A percentile compares a stretch with the other conserved stretches of the same genome.
phyloP scores from a whole-genome alignment of 768 basidiomycete genomes.

The Pholiota microspora region DNA sequence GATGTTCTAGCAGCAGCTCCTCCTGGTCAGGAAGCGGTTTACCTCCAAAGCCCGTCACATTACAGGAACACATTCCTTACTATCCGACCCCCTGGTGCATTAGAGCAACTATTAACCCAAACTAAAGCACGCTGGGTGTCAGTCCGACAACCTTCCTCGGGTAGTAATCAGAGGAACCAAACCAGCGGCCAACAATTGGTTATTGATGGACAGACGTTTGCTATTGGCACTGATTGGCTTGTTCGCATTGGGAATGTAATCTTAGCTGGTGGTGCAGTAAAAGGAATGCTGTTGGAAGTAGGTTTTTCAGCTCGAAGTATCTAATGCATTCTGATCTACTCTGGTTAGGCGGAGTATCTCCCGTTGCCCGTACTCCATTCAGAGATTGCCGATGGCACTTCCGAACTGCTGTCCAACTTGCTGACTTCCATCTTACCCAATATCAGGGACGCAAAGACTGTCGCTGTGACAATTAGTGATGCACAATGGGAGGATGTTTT shows the following conservation, averaged over 20 bases:
- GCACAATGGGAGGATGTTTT: conserved; percentile 80
- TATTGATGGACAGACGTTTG: conserved; percentile 72
- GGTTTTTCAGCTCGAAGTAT: conserved; percentile 2
- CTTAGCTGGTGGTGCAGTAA: conserved; percentile 69
- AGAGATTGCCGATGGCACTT: conserved; percentile 62
- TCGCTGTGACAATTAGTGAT: conserved; percentile 76
- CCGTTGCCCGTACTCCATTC: conserved; percentile 70
- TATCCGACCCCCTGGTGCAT: conserved; percentile 65
- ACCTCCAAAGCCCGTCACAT: conserved; percentile 54
- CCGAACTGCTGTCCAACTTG: conserved; percentile 72
- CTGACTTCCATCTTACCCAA: conserved; percentile 75
- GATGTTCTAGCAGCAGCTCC: conserved; percentile 53
- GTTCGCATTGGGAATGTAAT: conserved; percentile 79
- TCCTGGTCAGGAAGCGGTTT: conserved; percentile 38
- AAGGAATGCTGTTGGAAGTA: conserved; percentile 86
- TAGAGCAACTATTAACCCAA: conserved; percentile 74
- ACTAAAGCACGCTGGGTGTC: conserved; percentile 76
- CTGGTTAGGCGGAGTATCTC: conserved; percentile 74
- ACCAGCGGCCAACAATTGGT: conserved; percentile 57
- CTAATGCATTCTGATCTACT: neutral
- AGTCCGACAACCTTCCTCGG: conserved; percentile 46
- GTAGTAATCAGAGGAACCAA: conserved; percentile 25
- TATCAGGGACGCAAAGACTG: conserved; percentile 68
- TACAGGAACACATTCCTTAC: conserved; percentile 79
- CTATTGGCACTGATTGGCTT: conserved; percentile 80